Conservation (phyloP, 192 early-diverging fungal species). For the Umbelopsis vinacea region DNA sequence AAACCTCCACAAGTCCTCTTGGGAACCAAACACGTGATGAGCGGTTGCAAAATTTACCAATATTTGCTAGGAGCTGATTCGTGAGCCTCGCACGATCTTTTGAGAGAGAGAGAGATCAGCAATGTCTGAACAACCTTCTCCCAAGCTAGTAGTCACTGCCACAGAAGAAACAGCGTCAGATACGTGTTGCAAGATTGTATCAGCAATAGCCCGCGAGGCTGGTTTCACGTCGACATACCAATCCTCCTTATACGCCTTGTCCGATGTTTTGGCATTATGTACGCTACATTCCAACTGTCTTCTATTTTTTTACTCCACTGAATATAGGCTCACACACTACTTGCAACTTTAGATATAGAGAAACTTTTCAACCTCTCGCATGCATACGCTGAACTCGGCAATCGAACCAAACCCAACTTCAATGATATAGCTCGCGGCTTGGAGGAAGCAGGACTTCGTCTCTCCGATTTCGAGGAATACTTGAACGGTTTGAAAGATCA, state of each 20-base stretch:
- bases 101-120: neutral
- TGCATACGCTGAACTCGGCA: conserved; percentile 55
- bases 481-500: conserved; percentile 20
- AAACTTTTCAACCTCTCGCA: conserved; percentile 49
- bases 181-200: conserved; percentile 34
- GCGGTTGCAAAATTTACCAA: no score
- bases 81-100: no score
- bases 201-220: conserved; percentile 46
- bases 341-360: conserved; percentile 45
- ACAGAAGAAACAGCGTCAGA: conserved; percentile 8
- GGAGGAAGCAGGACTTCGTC: conserved; percentile 41
- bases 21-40: no score
- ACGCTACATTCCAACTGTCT: conserved; percentile 18
- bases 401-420: conserved; percentile 53
- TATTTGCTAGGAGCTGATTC: no score
- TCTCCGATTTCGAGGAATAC: conserved; percentile 43
- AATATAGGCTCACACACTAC: neutral
- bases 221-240: conserved; percentile 48
- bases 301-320: neutral
- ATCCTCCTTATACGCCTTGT: conserved; percentile 43
- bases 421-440: conserved; percentile 54
- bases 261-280: conserved; percentile 47
- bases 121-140: conserved; percentile 10
- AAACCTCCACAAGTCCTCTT: no score
- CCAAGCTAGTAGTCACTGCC: neutral